Evolutionary conservation across 1,284 basidiomycete genomes (phyloP).

Genomic region (Puccinia novopanici): DNA sequence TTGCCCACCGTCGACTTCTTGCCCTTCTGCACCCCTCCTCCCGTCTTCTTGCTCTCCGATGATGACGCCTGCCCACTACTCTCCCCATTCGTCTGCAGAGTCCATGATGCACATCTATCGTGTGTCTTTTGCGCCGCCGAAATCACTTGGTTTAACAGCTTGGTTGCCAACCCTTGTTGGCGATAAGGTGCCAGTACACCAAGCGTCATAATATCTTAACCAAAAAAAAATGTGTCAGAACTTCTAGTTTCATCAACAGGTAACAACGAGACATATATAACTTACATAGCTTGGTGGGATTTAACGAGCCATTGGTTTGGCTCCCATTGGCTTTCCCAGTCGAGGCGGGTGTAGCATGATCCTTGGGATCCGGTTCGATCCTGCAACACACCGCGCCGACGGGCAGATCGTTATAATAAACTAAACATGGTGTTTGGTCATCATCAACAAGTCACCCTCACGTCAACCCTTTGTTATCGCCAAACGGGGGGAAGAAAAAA

Average conservation of each 20-base stretch:
- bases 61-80: conserved; percentile 50
- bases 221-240: conserved; percentile 18
- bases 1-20: conserved; percentile 53
- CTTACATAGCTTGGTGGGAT: conserved; percentile 41
- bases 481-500: not conserved
- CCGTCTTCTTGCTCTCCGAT: conserved; percentile 43
- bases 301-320: conserved; percentile 1
- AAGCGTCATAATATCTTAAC: conserved; percentile 56
- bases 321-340: not conserved
- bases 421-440: no score
- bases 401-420: conserved; percentile 49
- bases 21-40: conserved; percentile 51
- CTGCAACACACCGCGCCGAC: conserved; percentile 42
- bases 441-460: not conserved
- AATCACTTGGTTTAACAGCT: conserved; percentile 57
- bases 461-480: not conserved
- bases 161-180: conserved; percentile 57
- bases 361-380: conserved; percentile 32
- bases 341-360: not conserved
- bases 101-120: conserved; percentile 23
- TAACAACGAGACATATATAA: conserved; percentile 39
- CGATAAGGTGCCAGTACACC: conserved; percentile 59
- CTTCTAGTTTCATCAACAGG: conserved; percentile 52
- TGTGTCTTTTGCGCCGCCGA: conserved; percentile 55
- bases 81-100: conserved; percentile 20